Evolutionary conservation across 495 filamentous ascomycete species (phyloP).

Genomic region (Arthonia radiata): DNA sequence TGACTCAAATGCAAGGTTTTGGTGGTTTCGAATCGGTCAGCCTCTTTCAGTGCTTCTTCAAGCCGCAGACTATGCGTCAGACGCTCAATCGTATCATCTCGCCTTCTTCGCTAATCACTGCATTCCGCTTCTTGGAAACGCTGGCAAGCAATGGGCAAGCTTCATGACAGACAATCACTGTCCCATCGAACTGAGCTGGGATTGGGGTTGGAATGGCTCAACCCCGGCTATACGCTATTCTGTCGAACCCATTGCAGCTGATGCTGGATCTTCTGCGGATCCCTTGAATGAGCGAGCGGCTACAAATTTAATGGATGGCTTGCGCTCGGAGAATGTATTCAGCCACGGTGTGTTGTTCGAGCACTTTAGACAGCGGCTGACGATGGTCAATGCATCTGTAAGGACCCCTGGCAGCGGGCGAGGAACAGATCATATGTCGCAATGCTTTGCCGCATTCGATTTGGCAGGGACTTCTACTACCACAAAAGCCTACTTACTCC

Average conservation of each 20-base stretch:
- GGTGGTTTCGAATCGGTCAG: too few species aligned
- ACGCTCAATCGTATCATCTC: too few species aligned
- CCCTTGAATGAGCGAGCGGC: conserved; percentile 7
- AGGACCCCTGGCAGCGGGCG: not conserved
- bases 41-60: too few species aligned
- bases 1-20: too few species aligned
- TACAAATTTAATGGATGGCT: conserved; percentile 2
- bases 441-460: conserved; percentile 12
- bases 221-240: conserved; percentile 11
- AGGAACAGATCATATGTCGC: conserved; percentile 4
- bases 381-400: too few species aligned
- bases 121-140: too few species aligned
- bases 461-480: conserved; percentile 4
- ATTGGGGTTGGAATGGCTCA: conserved; percentile 6
- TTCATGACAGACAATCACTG: conserved; percentile 18
- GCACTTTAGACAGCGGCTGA: conserved; percentile 8
- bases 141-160: conserved; percentile 16
- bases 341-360: conserved; percentile 6
- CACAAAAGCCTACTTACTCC: conserved; percentile 12
- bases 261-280: conserved; percentile 9
- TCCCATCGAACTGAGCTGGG: conserved; percentile 17
- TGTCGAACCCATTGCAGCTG: conserved; percentile 11
- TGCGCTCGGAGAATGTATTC: conserved; percentile 3
- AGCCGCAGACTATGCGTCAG: too few species aligned
- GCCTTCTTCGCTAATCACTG: too few species aligned